phyloP scores from a whole-genome alignment of 331 rosid genomes.

The Malus hybrid region DNA sequence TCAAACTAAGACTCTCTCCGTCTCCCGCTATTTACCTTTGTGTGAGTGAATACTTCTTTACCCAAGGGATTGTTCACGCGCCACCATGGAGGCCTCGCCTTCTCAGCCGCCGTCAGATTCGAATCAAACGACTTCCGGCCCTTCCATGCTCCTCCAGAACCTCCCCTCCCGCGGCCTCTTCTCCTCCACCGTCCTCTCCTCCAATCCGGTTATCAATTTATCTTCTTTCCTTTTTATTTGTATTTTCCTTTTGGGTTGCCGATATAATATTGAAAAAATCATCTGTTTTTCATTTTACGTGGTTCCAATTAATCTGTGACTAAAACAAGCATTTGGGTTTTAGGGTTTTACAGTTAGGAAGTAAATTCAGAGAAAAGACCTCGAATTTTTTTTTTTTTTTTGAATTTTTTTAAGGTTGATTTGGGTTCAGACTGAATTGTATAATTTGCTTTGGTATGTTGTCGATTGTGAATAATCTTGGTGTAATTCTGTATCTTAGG shows the following conservation, averaged over 20 bases:
- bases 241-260: neutral
- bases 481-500: neutral
- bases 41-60: neutral
- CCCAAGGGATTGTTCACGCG: slow-evolving; percentile 22
- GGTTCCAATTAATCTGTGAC: neutral
- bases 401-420: neutral
- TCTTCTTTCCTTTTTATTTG: neutral
- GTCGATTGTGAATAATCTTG: neutral
- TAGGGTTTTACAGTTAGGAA: neutral
- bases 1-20: neutral
- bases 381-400: neutral
- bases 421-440: neutral
- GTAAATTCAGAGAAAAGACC: neutral
- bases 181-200: slow-evolving; percentile 61
- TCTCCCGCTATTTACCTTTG: neutral
- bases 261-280: neutral
- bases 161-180: slow-evolving; percentile 92
- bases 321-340: neutral
- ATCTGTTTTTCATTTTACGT: neutral
- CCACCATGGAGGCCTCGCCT: slow-evolving; percentile 46
- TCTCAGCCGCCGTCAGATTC: slow-evolving; percentile 32
- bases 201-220: slow-evolving; percentile 49
- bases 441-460: neutral
- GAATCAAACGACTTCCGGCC: slow-evolving; percentile 32
- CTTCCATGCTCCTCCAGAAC: slow-evolving; percentile 56